Conservation (phyloP, 2,329 filamentous ascomycete genomes). For the Dothistroma pini region DNA sequence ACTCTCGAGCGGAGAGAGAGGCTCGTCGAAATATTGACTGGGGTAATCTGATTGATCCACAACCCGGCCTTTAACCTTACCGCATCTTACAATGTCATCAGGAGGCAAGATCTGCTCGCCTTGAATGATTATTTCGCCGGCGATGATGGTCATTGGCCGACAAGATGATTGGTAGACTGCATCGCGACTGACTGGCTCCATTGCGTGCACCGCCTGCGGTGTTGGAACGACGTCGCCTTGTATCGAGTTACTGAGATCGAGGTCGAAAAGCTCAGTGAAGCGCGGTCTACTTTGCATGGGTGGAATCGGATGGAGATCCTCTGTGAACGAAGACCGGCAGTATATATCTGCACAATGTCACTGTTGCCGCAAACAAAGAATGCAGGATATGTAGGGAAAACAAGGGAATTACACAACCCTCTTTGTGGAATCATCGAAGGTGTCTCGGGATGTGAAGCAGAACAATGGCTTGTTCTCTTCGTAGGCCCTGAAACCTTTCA, state of each 20-base stretch:
- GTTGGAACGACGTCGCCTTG: neutral
- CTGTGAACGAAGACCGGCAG: no score
- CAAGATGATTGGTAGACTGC: neutral
- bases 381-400: neutral
- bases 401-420: neutral
- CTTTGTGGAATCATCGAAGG: neutral
- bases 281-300: neutral
- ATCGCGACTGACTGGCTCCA: neutral
- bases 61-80: neutral
- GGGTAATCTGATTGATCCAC: neutral
- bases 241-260: neutral
- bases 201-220: neutral
- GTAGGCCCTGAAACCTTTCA: neutral
- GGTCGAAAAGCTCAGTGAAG: constrained; percentile 1
- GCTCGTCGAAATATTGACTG: neutral
- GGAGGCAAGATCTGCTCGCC: neutral
- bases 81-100: neutral
- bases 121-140: neutral
- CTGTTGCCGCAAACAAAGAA: neutral
- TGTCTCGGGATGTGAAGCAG: neutral
- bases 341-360: neutral
- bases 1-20: neutral
- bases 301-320: neutral
- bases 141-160: neutral
- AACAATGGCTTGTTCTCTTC: neutral